Evolutionary conservation across 176 grass and related monocot species (phyloP), one percentile per base, ranked within the genome.

Genomic region (Avena atlantica): DNA sequence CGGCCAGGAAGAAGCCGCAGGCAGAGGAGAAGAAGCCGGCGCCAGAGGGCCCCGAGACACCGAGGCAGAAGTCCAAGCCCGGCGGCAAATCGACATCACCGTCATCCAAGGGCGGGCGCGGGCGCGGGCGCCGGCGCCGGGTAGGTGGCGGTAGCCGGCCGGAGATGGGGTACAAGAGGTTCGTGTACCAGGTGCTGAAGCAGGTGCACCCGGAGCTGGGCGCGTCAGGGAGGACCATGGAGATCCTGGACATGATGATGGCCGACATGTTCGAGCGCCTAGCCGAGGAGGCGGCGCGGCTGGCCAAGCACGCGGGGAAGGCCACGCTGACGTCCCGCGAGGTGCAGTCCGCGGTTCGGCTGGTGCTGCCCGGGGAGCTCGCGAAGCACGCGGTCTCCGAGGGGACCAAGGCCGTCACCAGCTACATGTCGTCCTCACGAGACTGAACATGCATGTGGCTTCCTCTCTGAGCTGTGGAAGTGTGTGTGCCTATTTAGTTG

Each of bases 161-260:
- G 0, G 87, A 86, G 16, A 64, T 37, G 14, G 85, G 93, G 52
- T 95, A 92, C 93, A 98, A 91, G 93, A 78, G 81, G 52, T 98
- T 93, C 73, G 87, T 98, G 87, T 98, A 89, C 86, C 85, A 83
- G 5, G 93, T 98, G 88, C 80, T 98, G 88, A 98, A 93, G 91
- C 95, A 98, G 86, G 93, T 98, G 83, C 95, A 93, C 83, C 93
- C 93, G 12, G 92, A 81, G 11, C 21, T 95, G 77, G 91, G 88
- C 12, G 49, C 87, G 79, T 98, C 93, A 2, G 76, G 85, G 4
- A 45, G 51, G 69, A 86, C 93, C 24, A 98, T 98, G 95, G 80
- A 86, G 62, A 91, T 93, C 58, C 82, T 95, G 14, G 93, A 92
- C 88, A 91, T 90, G 83, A 87, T 95, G 89, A 93, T 98, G 91